phyloP scores from a whole-genome alignment of 2,329 filamentous ascomycete genomes.

The Claviceps capensis region DNA sequence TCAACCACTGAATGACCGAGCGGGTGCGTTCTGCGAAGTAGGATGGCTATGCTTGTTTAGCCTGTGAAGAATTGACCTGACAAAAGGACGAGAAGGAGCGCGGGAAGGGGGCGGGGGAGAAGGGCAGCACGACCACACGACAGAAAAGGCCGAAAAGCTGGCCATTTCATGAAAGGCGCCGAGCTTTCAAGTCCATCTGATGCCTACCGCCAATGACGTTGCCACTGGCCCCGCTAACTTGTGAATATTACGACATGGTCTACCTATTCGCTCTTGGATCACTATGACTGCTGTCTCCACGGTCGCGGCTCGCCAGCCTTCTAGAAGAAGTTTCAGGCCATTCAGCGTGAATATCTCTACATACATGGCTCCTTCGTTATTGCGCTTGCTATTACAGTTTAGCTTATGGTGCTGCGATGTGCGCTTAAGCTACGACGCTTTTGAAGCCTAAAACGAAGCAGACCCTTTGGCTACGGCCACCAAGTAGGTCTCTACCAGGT shows the following conservation, averaged over 20 bases:
- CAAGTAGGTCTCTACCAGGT: background rate
- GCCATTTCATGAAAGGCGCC: background rate
- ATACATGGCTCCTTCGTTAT: constrained; percentile 12
- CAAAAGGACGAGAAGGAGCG: background rate
- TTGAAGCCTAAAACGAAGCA: constrained; percentile 1
- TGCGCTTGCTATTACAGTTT: too few relatives aligned
- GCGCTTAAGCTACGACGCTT: constrained; percentile 8
- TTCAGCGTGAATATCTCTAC: constrained; percentile 9
- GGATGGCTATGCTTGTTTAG: background rate
- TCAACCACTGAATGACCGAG: background rate
- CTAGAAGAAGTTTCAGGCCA: constrained; percentile 19
- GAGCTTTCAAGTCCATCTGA: background rate
- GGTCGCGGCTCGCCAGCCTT: constrained; percentile 10
- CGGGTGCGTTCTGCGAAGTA: background rate
- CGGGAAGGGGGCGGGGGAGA: background rate
- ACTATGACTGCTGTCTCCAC: constrained; percentile 9
- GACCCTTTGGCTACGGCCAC: background rate
- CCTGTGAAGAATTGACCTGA: background rate
- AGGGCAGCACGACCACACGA: background rate
- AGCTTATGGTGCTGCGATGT: constrained; percentile 12
- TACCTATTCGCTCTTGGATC: background rate
- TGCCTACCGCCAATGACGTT: background rate
- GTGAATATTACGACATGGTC: background rate
- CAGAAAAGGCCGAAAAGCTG: background rate
- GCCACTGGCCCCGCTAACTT: background rate